Evolutionary conservation across 345 rosid genomes (phyloP), one percentile per base, ranked within the genome.

Genomic region (Syzygium aqueum): DNA sequence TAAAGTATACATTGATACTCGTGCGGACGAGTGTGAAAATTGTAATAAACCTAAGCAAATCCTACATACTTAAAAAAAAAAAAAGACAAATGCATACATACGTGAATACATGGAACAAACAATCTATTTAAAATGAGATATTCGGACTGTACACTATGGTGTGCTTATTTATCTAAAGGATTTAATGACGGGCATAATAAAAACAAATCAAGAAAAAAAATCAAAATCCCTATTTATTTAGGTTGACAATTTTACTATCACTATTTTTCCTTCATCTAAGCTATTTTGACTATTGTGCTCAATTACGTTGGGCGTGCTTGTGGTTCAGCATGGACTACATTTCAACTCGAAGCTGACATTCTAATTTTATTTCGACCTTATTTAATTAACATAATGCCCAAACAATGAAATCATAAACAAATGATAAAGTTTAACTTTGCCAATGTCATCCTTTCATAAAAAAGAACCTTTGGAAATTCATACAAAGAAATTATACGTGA

Each of bases 101-200:
- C 2, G 37, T n/a, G 73, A 14, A 2, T 61, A 2, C 37, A 13
- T 61, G 0, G 37, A 61, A 0, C 19, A 0, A n/a, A 61, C n/a
- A 61, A n/a, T 61, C 1, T 2, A 0, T 13, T n/a, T 61, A 6
- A 61, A 61, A 61, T 61, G 19, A 61, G 73, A 61, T 61, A 61
- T 61, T 3, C 9, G 19, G 73, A 61, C 1, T 0, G 4, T n/a
- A 14, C 73, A 0, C 37, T 11, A n/a, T 61, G 37, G 33, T n/a
- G 73, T 61, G 8, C 17, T 61, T 61, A 14, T 6, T 14, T n/a
- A 61, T n/a, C 73, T 61, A 2, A 61, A n/a, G 0, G 0, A 2
- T 61, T 27, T 0, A 61, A n/a, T 61, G 73, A n/a, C 6, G 2
- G n/a, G 73, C 8, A 61, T 61, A n/a, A n/a, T 0, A 59, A 61